Percentiles rank a stretch among this genome's conserved stretches.
Evolutionary conservation across 176 grass and related monocot genomes (phyloP).

Genomic region (Bromus sterilis): DNA sequence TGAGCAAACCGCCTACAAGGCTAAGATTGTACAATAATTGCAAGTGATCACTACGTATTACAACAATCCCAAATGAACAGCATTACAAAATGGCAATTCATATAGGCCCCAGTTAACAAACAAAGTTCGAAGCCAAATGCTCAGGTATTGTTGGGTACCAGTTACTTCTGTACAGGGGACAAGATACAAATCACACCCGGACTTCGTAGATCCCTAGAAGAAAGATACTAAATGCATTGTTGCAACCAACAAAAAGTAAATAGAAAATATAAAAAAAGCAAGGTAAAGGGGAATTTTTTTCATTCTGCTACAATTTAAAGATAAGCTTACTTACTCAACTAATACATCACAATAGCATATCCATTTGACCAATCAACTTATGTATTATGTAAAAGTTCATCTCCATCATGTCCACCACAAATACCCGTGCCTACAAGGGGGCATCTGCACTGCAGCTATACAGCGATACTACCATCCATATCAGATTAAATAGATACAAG

Average conservation of each 20-base stretch:
- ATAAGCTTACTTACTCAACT: neutral
- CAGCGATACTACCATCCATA: no score
- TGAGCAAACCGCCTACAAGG: neutral
- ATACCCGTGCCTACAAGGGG: neutral
- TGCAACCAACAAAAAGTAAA: no score
- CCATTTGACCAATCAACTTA: neutral
- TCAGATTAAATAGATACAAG: neutral
- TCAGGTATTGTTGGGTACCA: neutral
- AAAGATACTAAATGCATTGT: no score
- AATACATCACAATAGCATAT: neutral
- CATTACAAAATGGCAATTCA: neutral
- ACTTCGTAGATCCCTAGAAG: neutral
- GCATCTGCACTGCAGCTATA: neutral
- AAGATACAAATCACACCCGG: neutral
- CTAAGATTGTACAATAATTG: neutral
- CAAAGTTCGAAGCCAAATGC: neutral
- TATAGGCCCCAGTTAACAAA: neutral
- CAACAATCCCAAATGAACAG: neutral
- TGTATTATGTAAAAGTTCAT: neutral
- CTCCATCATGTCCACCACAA: neutral
- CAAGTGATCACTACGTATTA: neutral
- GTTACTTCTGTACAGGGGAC: neutral
- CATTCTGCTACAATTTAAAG: neutral
- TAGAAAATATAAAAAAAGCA: neutral
- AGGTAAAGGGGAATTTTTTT: neutral